Base-by-base conservation (phyloP, 1,284 basidiomycete species). In the Vanrija sp. region DNA sequence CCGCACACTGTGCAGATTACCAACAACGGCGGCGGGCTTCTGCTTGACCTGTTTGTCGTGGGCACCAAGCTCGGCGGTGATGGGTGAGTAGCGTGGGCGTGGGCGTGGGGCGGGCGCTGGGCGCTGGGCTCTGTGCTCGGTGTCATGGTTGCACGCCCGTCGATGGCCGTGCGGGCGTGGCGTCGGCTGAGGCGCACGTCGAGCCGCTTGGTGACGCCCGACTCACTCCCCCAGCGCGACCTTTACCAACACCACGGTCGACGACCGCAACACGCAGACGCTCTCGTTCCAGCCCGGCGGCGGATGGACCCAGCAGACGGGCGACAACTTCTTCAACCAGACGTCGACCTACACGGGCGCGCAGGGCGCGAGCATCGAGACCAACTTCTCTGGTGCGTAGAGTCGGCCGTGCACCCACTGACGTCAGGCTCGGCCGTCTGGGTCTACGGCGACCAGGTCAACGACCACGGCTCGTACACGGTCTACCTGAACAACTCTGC, bases 361-460 rank as follows among this genome's bases (percentile, higher is more conserved):
- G 6, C 55, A 66, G 4, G 59, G 60, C 36, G 70, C 68, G 48
- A 55, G 61, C 2, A 54, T 76, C 24, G 41, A 58, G 1, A 64
- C 75, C 58, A 59, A 64, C 52, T 75, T 77, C 50, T 47, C 51
- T 3, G 72, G 72, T 66, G 10, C 19, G 61, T 52, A 5, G 15
- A 18, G 16, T 12, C 19, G 4, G 14, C 22, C 15, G 31, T 19
- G 14, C 37, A 14, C 3, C n/a, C 6, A 19, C 51, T 49, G n/a
- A 53, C 46, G 0, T 24, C 52, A 69, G 72, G 69, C 15, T 75
- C 75, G 3, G 75, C 73, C 1, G 50, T 78, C 2, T 77, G 68
- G 61, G 52, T 78, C 42, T 77, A 71, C 59, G 76, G 76, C 19
- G 76, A 78, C 54, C 71, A 76, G 53, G 75, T 76, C 41, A 73